These are phyloP conservation scores for Fraxinus excelsior DNA, from an alignment of 257 asterid species.

Conservation along the genomic window DNA sequence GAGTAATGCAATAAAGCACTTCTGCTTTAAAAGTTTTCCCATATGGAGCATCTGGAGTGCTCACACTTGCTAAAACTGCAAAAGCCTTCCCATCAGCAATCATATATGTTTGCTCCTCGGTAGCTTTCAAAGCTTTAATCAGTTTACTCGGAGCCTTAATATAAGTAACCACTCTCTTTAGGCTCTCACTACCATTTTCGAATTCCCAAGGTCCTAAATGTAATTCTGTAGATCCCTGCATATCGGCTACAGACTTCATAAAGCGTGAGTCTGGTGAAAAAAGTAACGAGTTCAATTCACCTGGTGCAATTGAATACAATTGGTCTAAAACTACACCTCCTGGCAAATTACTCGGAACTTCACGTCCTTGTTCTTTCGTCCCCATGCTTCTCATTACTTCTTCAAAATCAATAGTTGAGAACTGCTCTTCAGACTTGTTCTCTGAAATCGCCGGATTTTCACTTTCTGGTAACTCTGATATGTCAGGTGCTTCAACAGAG, in stretches of 20 bases:
- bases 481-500: slow-evolving; percentile 50
- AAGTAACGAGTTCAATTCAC: slow-evolving; percentile 65
- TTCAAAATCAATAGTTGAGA: slow-evolving; percentile 57
- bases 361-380: slow-evolving; percentile 63
- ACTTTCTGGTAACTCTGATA: slow-evolving; percentile 52
- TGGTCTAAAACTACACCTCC: slow-evolving; percentile 86
- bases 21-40: slow-evolving; percentile 77
- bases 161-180: slow-evolving; percentile 61
- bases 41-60: slow-evolving; percentile 96
- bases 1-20: slow-evolving; percentile 78
- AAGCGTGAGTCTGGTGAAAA: slow-evolving; percentile 75
- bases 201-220: slow-evolving; percentile 79
- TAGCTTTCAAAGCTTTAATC: slow-evolving; percentile 81
- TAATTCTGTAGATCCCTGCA: slow-evolving; percentile 76
- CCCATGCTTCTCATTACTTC: slow-evolving; percentile 68
- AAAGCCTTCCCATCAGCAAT: slow-evolving; percentile 75
- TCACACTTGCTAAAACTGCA: slow-evolving; percentile 67
- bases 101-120: slow-evolving; percentile 82
- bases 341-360: slow-evolving; percentile 62
- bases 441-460: slow-evolving; percentile 37
- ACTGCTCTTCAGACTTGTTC: slow-evolving; percentile 52
- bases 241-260: slow-evolving; percentile 54
- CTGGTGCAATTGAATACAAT: slow-evolving; percentile 58
- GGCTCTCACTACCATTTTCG: slow-evolving; percentile 62
- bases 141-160: slow-evolving; percentile 80